phyloP scores from a whole-genome alignment of 1,139 yeast species.

The Saccharomyces hybrid region DNA sequence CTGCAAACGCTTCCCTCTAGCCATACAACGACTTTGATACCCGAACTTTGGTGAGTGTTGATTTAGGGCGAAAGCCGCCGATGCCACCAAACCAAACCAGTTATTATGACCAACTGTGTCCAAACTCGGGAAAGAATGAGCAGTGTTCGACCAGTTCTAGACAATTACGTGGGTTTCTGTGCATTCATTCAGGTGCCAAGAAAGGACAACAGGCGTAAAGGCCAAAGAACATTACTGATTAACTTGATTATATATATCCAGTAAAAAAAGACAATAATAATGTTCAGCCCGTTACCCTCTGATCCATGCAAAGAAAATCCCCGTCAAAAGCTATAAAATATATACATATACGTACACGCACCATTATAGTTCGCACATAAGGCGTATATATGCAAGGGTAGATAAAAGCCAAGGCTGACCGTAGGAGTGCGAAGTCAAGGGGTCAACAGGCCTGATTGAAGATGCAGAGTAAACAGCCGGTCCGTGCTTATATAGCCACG shows the following conservation, averaged over 20 bases:
- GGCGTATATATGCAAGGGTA: background rate
- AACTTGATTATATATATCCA: background rate
- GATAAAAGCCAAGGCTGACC: background rate
- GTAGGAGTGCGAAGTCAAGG: background rate
- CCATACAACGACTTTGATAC: too few species aligned
- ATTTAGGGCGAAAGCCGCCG: too few species aligned
- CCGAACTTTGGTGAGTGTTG: too few species aligned
- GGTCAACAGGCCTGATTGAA: background rate
- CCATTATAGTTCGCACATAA: background rate
- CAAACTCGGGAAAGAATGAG: too few species aligned
- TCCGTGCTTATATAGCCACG: background rate
- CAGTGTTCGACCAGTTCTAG: too few species aligned
- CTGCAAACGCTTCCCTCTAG: too few species aligned
- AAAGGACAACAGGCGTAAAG: background rate
- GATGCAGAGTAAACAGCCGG: background rate
- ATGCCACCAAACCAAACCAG: too few species aligned
- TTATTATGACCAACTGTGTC: too few species aligned
- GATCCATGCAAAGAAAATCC: background rate
- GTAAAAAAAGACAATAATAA: background rate
- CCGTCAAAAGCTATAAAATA: background rate
- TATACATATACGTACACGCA: background rate
- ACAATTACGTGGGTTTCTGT: too few species aligned
- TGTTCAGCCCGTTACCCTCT: background rate
- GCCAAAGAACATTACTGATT: background rate
- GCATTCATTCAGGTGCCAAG: too few species aligned